These are phyloP conservation scores for Lentinula guzmanii DNA, from an alignment of 768 basidiomycete species.

Conservation along the genomic window DNA sequence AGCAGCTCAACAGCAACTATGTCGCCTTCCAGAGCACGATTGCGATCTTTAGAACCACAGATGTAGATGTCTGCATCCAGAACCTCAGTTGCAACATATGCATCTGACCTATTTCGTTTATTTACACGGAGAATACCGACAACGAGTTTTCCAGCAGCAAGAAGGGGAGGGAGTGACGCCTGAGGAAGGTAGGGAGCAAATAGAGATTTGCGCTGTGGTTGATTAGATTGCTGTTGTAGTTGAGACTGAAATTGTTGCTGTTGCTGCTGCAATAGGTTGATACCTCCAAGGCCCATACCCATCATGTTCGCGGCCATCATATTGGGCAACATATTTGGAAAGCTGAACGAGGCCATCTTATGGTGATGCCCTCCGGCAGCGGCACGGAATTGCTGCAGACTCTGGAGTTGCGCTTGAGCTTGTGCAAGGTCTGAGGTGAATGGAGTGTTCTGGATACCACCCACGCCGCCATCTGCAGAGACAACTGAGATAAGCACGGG, in stretches of 20 bases:
- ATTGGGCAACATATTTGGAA: slow-evolving; percentile 97
- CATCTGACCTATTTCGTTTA: slow-evolving; percentile 97
- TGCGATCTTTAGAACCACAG: slow-evolving; percentile 97
- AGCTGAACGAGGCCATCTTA: slow-evolving; percentile 96
- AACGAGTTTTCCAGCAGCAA: slow-evolving; percentile 95
- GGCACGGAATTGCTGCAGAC: slow-evolving; percentile 94
- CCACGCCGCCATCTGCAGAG: slow-evolving; percentile 66
- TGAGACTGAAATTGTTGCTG: slow-evolving; percentile 95
- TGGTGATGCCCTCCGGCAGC: slow-evolving; percentile 92
- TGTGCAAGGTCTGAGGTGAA: slow-evolving; percentile 87
- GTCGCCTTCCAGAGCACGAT: slow-evolving; percentile 96
- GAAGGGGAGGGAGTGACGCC: slow-evolving; percentile 91
- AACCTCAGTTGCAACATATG: slow-evolving; percentile 97
- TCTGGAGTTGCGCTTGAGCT: slow-evolving; percentile 94
- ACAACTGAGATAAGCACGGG: neutral
- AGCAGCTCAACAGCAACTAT: slow-evolving; percentile 97
- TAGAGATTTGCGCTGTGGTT: slow-evolving; percentile 95
- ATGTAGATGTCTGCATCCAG: slow-evolving; percentile 99
- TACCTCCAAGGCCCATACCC: slow-evolving; percentile 78
- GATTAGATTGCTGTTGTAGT: slow-evolving; percentile 84
- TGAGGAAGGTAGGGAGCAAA: slow-evolving; percentile 99
- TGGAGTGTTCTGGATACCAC: slow-evolving; percentile 53
- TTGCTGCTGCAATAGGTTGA: slow-evolving; percentile 86
- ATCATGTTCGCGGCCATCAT: slow-evolving; percentile 98
- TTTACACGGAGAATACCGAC: slow-evolving; percentile 97